These are phyloP conservation scores for Halophytophthora polymorphica DNA, from an alignment of 352 stramenopile genomes.

Conservation along the genomic window DNA sequence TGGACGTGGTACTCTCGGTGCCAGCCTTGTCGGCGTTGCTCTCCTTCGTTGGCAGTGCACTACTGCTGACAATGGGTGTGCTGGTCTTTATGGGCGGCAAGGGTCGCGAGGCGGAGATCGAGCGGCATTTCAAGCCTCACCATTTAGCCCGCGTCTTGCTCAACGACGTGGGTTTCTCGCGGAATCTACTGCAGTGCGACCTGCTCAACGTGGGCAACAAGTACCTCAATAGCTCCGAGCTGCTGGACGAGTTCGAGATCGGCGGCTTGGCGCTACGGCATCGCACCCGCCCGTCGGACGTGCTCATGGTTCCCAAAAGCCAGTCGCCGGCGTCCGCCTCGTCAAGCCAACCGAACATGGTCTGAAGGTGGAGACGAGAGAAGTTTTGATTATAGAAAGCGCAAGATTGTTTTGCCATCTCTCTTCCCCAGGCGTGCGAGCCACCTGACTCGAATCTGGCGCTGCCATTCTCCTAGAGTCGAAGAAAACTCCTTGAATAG, in stretches of 20 bases:
- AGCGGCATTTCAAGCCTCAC: conserved; percentile 41
- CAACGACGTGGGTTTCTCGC: conserved; percentile 33
- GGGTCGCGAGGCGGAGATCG: conserved; percentile 35
- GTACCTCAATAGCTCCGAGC: conserved; percentile 47
- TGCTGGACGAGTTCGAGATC: conserved; percentile 59
- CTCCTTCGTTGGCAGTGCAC: conserved; percentile 33
- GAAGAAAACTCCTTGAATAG: too few relatives aligned
- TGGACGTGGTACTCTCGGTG: conserved; percentile 36
- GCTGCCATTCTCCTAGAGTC: too few relatives aligned
- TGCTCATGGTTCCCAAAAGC: conserved; percentile 34
- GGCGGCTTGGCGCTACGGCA: conserved; percentile 42
- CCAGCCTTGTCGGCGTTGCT: conserved; percentile 34
- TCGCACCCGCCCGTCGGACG: conserved; percentile 32
- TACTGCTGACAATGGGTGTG: conserved; percentile 36
- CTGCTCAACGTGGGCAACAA: conserved; percentile 48
- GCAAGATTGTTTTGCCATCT: conserved; percentile 23
- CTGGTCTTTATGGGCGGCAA: conserved; percentile 41
- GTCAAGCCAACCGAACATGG: conserved; percentile 26
- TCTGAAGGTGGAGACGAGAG: conserved; percentile 15
- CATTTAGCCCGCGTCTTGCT: conserved; percentile 45
- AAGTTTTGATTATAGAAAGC: conserved; percentile 14
- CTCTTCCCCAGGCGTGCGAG: background rate
- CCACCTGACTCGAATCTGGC: background rate
- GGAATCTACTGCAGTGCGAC: conserved; percentile 40
- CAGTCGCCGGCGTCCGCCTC: conserved; percentile 20